Evolutionary conservation across 2,329 filamentous ascomycete genomes (phyloP).

Genomic region (Diaporthe longicolla): DNA sequence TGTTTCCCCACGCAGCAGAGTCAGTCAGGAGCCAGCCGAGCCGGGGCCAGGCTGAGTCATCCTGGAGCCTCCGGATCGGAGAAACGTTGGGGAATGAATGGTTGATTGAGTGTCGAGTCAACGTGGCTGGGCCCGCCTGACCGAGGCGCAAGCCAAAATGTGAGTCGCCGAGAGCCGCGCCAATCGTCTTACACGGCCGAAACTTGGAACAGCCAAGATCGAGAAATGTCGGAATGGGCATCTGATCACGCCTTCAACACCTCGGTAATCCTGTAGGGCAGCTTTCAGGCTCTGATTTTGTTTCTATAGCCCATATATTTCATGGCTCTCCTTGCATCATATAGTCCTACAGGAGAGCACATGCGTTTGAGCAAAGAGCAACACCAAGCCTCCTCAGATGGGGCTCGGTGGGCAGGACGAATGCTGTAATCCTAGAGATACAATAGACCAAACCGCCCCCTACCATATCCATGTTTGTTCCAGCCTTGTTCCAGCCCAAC

Average conservation of each 20-base stretch:
- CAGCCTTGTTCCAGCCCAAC: constrained; percentile 12
- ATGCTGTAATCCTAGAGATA: constrained; percentile 34
- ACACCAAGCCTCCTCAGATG: background rate
- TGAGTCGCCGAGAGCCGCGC: constrained; percentile 12
- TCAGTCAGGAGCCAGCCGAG: constrained; percentile 16
- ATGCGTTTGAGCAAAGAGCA: background rate
- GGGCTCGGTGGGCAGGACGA: background rate
- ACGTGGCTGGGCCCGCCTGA: background rate
- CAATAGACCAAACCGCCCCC: constrained; percentile 34
- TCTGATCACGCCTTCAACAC: background rate
- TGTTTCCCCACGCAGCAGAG: background rate
- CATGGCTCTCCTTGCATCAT: background rate
- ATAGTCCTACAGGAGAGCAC: too few relatives aligned
- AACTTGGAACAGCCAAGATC: constrained; percentile 26
- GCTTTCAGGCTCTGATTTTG: background rate
- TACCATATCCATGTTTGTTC: constrained; percentile 7
- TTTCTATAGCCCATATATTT: background rate
- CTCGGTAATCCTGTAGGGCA: background rate
- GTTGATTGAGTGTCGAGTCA: background rate
- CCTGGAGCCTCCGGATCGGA: constrained; percentile 33
- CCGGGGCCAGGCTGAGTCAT: background rate
- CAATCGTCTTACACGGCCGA: constrained; percentile 29
- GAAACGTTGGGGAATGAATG: constrained; percentile 31
- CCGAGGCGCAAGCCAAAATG: background rate
- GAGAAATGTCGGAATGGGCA: constrained; percentile 14